Evolutionary conservation across 805 yeast genomes (phyloP), one percentile per base, ranked within the genome.

Genomic region (Metschnikowia kofuensis): DNA sequence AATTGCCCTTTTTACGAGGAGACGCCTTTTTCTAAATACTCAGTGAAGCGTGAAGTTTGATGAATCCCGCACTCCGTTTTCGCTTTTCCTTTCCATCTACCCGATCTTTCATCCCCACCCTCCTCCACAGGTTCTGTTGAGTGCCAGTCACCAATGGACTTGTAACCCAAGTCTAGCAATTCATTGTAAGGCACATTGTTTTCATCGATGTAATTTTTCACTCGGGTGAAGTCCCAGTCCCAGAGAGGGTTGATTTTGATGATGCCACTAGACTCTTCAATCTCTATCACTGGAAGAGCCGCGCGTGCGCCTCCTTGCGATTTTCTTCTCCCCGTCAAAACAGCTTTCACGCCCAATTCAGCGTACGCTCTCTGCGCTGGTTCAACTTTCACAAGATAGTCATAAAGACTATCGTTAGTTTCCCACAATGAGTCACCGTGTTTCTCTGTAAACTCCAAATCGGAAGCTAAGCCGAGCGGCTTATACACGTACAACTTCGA

Each of bases 1-100:
- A 31, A n/a, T 6, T 39, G 38, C 40, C 31, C 11, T 35, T 31
- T 45, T 47, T 38, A 50, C 39, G 49, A 45, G 14, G 51, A 35
- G 26, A 44, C 50, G 30, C 40, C 45, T 30, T 45, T 50, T 44
- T 68, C 62, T 49, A 84, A 63, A 58, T 69, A 86, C 60, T 87
- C 76, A 0, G 87, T 82, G 63, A 87, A 92, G 53, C 87, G 80
- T 27, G 84, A 78, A 1, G 91, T 80, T 58, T 85, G 87, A 62
- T 92, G 98, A 46, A 92, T 90, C 2, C 98, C 98, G 69, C 98
- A 92, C 65, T 92, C 98, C 0, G 96, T 89, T 72, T 92, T 92
- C 10, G 82, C 77, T 64, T 85, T 79, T 2, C 97, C 97, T 73
- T 87, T 85, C 98, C 98, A 92, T 61, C 98, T 80, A 0, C 98